A percentile compares a stretch with the other conserved stretches of the same genome.
Evolutionary conservation across 2,329 filamentous ascomycete genomes (phyloP).

Genomic region (Phaeosphaeriaceae sp.): DNA sequence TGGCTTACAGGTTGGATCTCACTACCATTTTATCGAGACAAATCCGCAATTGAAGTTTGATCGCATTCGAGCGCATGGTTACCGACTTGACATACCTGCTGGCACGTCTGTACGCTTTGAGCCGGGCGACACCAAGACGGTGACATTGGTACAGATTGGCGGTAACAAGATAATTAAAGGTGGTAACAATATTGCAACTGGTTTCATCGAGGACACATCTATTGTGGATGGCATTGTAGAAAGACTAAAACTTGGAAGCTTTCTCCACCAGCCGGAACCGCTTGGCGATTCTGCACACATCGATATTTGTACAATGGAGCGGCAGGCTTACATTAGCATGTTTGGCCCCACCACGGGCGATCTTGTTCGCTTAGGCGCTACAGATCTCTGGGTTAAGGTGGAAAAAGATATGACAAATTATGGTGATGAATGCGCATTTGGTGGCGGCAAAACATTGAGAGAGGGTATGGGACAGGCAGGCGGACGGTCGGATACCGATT

Average conservation of each 20-base stretch:
- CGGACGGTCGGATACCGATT: conserved; percentile 73
- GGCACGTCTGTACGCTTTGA: conserved; percentile 94
- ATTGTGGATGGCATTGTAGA: conserved; percentile 70
- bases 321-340: conserved; percentile 82
- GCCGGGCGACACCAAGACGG: conserved; percentile 89
- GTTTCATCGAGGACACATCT: conserved; percentile 68
- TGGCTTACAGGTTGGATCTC: conserved; percentile 71
- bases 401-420: conserved; percentile 85
- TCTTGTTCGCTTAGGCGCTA: conserved; percentile 78
- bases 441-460: conserved; percentile 89
- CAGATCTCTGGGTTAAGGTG: conserved; percentile 88
- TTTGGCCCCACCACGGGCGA: conserved; percentile 93
- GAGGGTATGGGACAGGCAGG: conserved; percentile 96
- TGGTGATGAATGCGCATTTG: conserved; percentile 94
- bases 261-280: conserved; percentile 76
- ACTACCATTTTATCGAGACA: conserved; percentile 96
- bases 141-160: conserved; percentile 86
- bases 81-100: conserved; percentile 84
- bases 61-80: conserved; percentile 80
- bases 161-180: conserved; percentile 81
- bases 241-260: conserved; percentile 73
- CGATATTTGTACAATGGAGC: conserved; percentile 72
- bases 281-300: conserved; percentile 61
- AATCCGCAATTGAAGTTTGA: conserved; percentile 92
- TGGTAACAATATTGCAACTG: conserved; percentile 80